Base-by-base conservation (phyloP, 495 filamentous ascomycete species). In the Penicillium arizonense region DNA sequence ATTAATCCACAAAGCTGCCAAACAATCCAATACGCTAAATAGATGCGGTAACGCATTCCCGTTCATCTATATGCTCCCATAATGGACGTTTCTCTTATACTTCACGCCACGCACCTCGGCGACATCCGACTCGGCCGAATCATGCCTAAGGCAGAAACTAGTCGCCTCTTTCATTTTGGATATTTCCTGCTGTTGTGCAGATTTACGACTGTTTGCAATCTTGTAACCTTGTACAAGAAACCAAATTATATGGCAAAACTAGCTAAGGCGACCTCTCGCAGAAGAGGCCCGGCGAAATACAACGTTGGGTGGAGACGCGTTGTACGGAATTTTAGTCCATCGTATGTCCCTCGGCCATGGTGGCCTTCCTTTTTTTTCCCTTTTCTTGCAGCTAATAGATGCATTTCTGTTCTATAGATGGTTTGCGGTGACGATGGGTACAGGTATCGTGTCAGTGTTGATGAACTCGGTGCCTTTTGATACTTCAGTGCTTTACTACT, bases 391-490 rank as follows among this genome's bases (percentile, higher is more conserved):
- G 26, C 54, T 56, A 43, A 55, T 28, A 53, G 8, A 12, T 39
- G 33, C 10, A 2, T 30, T 9, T 30, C 28, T 30, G 28, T 7
- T 9, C 8, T 21, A 26, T 7, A 71, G 68, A 57, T 77, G 74
- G 77, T 80, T 77, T 55, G 59, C 69, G 5, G 63, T 70, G 6
- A 79, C 69, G 7, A 80, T 81, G 77, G 72, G 77, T 13, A 81
- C 77, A 0, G 77, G 77, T 3, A 72, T 80, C 30, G 69, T 75
- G 3, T 69, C 73, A 0, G 72, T 78, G n/a, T 50, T 80, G 11
- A 62, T 81, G 21, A 62, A 67, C 42, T 57, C 67, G 0, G 47
- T 79, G 14, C 72, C 77, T 3, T 75, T 73, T 45, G 44, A 69
- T n/a, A 61, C 54, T 20, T 37, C 46, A 12, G 74, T 63, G n/a